A percentile compares a stretch with the other conserved stretches of the same genome.
phyloP scores from a whole-genome alignment of 352 stramenopile genomes.

The Pythium sp. region DNA sequence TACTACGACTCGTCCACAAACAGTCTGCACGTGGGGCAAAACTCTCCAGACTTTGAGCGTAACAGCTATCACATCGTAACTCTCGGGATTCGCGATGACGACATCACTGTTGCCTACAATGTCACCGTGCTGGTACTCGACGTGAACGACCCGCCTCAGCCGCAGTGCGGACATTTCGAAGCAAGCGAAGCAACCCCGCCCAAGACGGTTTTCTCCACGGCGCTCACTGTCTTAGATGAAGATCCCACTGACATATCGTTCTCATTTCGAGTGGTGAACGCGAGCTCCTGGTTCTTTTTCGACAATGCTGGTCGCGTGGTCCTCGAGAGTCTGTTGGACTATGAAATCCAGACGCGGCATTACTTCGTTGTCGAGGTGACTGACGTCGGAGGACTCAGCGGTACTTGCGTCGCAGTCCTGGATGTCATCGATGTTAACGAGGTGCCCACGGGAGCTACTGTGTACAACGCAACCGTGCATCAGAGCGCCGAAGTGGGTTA shows the following conservation, averaged over 20 bases:
- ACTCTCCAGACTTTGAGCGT: constrained; percentile 37
- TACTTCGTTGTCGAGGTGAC: constrained; percentile 28
- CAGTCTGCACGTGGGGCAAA: constrained; percentile 28
- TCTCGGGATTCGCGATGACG: not conserved
- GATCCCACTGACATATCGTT: constrained; percentile 21
- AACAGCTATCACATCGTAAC: constrained; percentile 9
- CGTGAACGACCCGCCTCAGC: constrained; percentile 26
- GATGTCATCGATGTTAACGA: constrained; percentile 45
- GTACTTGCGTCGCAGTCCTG: constrained; percentile 28
- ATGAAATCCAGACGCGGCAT: constrained; percentile 28
- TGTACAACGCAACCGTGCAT: constrained; percentile 36
- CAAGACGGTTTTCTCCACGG: constrained; percentile 13
- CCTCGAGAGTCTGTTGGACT: constrained; percentile 33
- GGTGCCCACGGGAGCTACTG: constrained; percentile 24
- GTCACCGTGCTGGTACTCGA: constrained; percentile 21
- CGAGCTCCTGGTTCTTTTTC: constrained; percentile 26
- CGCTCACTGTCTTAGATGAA: constrained; percentile 28
- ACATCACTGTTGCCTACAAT: constrained; percentile 8
- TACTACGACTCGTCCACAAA: constrained; percentile 42
- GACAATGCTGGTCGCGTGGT: constrained; percentile 30
- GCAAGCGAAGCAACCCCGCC: constrained; percentile 25
- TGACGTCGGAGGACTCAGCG: constrained; percentile 33
- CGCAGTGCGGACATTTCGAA: constrained; percentile 15
- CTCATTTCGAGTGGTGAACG: constrained; percentile 24
- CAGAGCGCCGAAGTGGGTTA: constrained; percentile 20